A percentile compares a stretch with the other conserved stretches of the same genome.
Conservation (phyloP, 176 grass and related monocot genomes). For the Pharus latifolius region DNA sequence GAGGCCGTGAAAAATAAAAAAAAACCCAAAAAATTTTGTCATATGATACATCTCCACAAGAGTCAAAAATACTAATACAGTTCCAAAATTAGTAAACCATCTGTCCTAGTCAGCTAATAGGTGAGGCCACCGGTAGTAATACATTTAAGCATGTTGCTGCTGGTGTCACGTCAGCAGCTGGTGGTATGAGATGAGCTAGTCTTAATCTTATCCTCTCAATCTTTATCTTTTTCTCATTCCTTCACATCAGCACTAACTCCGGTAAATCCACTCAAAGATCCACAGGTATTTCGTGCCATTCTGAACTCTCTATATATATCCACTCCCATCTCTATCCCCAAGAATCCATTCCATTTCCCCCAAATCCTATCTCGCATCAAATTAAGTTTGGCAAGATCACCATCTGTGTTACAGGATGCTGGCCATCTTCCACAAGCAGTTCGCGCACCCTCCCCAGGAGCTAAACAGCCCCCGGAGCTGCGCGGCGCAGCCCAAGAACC, state of each 20-base stretch:
- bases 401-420: constrained; percentile 45
- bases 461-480: constrained; percentile 49
- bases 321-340: background rate
- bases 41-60: no score
- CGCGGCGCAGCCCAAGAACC: constrained; percentile 38
- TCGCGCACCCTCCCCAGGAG: constrained; percentile 78
- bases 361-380: background rate
- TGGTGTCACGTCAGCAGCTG: background rate
- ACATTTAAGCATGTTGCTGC: background rate
- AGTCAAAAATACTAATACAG: no score
- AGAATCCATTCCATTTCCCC: constrained; percentile 19
- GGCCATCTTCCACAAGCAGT: constrained; percentile 80
- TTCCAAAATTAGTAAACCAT: background rate
- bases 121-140: background rate
- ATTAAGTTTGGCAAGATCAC: no score
- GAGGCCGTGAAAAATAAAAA: no score
- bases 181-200: background rate
- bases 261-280: no score
- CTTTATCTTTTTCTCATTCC: background rate
- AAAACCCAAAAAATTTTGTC: no score
- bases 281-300: background rate
- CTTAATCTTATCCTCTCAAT: constrained; percentile 32
- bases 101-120: background rate
- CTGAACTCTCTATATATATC: constrained; percentile 15
- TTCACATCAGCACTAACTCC: background rate